Conservation (phyloP, 176 grass and related monocot genomes). For the Thalia dealbata region DNA sequence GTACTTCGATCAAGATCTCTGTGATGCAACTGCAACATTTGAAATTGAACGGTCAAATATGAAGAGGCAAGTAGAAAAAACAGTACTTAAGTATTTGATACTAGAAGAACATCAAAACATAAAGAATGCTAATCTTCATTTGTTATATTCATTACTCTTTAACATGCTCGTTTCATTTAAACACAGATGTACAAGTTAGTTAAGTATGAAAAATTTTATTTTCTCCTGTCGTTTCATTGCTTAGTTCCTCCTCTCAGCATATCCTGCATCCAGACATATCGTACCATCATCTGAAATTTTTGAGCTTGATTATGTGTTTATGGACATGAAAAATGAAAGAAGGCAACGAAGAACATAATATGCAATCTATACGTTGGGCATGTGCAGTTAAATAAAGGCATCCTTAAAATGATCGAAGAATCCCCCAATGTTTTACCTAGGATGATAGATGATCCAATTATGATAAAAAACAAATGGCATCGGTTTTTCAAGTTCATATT, state of each 20-base stretch:
- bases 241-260: background rate
- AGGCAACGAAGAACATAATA: background rate
- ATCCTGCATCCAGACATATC: background rate
- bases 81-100: background rate
- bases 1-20: conserved; percentile 37
- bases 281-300: too few relatives aligned
- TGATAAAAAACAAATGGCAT: background rate
- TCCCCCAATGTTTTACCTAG: background rate
- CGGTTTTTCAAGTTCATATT: background rate
- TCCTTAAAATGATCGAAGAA: background rate
- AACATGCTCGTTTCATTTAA: background rate
- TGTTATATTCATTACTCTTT: background rate
- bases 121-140: background rate
- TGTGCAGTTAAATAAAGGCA: background rate
- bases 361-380: background rate
- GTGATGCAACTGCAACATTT: conserved; percentile 47
- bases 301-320: background rate
- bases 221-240: background rate
- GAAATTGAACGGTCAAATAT: background rate
- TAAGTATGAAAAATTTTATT: background rate
- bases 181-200: background rate
- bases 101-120: background rate
- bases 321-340: background rate
- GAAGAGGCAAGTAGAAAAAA: conserved; percentile 2
- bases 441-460: background rate